phyloP scores from a whole-genome alignment of 257 asterid species.

The Haberlea rhodopensis region DNA sequence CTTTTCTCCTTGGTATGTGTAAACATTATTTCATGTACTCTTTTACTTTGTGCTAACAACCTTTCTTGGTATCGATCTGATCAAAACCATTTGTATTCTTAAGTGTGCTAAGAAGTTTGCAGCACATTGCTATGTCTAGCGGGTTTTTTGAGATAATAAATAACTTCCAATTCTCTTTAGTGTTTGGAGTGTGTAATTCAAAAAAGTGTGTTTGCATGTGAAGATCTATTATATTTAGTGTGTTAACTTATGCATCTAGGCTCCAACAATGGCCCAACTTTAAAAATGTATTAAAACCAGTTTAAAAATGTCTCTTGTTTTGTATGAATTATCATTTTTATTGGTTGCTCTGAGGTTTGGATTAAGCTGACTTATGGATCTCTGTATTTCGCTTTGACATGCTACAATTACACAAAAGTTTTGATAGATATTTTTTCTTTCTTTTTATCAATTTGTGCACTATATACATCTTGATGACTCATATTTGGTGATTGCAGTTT shows the following conservation, averaged over 20 bases:
- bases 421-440: constrained; percentile 12
- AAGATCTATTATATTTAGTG: neutral
- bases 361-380: constrained; percentile 14
- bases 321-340: constrained; percentile 7
- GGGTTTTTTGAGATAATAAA: constrained; percentile 9
- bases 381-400: constrained; percentile 15
- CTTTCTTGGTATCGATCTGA: constrained; percentile 8
- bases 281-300: constrained; percentile 1
- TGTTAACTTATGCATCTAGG: neutral
- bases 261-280: neutral
- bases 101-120: neutral
- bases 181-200: neutral
- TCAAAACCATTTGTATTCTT: constrained; percentile 7
- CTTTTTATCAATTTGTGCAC: constrained; percentile 10
- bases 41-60: neutral
- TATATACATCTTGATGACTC: constrained; percentile 24
- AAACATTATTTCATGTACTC: neutral
- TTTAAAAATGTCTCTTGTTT: neutral
- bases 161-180: constrained; percentile 13
- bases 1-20: neutral
- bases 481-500: constrained; percentile 57
- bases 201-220: constrained; percentile 1
- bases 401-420: constrained; percentile 11
- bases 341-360: constrained; percentile 16
- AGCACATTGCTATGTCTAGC: neutral